Evolutionary conservation across 441 rosid genomes (phyloP).

Genomic region (Hypseocharis bilobata): DNA sequence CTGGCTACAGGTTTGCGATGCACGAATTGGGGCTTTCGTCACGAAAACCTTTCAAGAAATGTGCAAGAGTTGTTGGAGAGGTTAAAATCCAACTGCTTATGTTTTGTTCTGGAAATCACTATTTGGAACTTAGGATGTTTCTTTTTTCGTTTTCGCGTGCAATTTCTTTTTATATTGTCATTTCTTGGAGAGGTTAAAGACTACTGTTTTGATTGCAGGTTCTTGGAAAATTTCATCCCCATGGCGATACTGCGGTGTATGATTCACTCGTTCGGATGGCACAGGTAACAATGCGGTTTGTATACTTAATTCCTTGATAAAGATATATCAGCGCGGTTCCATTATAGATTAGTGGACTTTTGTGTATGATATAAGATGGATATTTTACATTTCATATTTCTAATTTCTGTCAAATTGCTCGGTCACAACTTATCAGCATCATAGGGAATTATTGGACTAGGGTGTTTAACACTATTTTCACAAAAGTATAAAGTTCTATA

Average conservation of each 20-base stretch:
- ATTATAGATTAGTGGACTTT: too few relatives aligned
- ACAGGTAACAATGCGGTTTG: constrained; percentile 45
- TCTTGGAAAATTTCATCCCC: constrained; percentile 92
- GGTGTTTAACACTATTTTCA: too few relatives aligned
- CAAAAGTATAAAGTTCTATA: too few relatives aligned
- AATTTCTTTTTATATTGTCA: too few relatives aligned
- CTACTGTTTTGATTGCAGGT: constrained; percentile 38
- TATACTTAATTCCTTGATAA: not conserved
- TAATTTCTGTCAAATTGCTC: too few relatives aligned
- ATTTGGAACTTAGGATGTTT: not conserved
- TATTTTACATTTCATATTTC: not conserved
- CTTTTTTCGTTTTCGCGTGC: too few relatives aligned
- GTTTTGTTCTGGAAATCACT: not conserved
- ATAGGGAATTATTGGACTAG: too few relatives aligned
- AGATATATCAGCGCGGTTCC: too few relatives aligned
- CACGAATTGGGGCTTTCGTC: constrained; percentile 88
- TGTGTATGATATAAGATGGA: too few relatives aligned
- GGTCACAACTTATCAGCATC: too few relatives aligned
- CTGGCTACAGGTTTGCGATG: constrained; percentile 66
- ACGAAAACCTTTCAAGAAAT: constrained; percentile 79
- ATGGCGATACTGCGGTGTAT: constrained; percentile 89
- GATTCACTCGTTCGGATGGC: constrained; percentile 96
- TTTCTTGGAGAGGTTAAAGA: too few relatives aligned
- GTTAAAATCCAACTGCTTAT: too few relatives aligned
- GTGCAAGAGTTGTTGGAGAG: constrained; percentile 99